Percentiles rank a stretch among this genome's conserved stretches.
Evolutionary conservation across 768 basidiomycete species (phyloP).

Genomic region (Aureoboletus auriporus): DNA sequence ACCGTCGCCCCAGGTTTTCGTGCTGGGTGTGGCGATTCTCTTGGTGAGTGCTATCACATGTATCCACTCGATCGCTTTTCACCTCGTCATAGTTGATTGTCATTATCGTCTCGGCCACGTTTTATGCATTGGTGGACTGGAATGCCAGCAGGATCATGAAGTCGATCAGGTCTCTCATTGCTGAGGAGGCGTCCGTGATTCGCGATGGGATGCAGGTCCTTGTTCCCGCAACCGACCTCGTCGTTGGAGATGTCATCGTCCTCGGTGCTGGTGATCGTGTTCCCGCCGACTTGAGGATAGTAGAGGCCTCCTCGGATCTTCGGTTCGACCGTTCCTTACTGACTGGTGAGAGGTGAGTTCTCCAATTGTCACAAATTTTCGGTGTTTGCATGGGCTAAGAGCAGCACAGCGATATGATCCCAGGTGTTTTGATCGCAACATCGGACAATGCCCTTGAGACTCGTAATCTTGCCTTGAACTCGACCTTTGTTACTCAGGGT

Average conservation of each 20-base stretch:
- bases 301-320: constrained; percentile 46
- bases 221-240: constrained; percentile 48
- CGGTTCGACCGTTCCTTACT: constrained; percentile 48
- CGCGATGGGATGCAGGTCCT: constrained; percentile 44
- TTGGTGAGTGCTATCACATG: constrained; percentile 28
- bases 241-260: constrained; percentile 50
- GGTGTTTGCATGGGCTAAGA: constrained; percentile 2
- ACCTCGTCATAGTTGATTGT: constrained; percentile 31
- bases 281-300: constrained; percentile 56
- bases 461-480: constrained; percentile 45
- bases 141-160: constrained; percentile 47
- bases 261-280: constrained; percentile 52
- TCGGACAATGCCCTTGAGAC: constrained; percentile 46
- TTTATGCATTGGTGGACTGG: constrained; percentile 49
- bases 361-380: not conserved
- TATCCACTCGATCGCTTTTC: constrained; percentile 12
- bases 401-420: constrained; percentile 36
- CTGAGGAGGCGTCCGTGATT: constrained; percentile 52
- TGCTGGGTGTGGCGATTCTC: constrained; percentile 47
- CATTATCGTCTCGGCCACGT: constrained; percentile 36
- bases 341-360: constrained; percentile 40
- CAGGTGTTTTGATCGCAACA: constrained; percentile 39
- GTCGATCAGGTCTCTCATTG: constrained; percentile 53
- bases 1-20: constrained; percentile 34
- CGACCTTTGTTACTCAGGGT: constrained; percentile 39